Evolutionary conservation across 768 basidiomycete genomes (phyloP).

Genomic region (Tricholoma furcatifolium): DNA sequence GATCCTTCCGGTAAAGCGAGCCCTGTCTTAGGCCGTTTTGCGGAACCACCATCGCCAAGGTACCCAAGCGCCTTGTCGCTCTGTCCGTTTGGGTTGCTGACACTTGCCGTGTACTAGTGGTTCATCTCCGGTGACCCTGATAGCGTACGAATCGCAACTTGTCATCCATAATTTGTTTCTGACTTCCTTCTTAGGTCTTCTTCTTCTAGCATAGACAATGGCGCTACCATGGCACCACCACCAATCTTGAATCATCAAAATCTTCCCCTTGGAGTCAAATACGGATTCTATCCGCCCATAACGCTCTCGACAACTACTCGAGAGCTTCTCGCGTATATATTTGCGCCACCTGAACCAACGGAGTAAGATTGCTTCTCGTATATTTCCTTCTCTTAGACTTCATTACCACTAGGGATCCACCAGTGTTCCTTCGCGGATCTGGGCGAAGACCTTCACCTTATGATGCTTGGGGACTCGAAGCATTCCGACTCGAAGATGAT

Average conservation of each 20-base stretch:
- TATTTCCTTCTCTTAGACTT: constrained; percentile 15
- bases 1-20: constrained; percentile 24
- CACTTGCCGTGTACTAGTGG: constrained; percentile 21
- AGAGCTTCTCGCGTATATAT: constrained; percentile 69
- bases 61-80: constrained; percentile 15
- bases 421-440: constrained; percentile 28
- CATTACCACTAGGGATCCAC: constrained; percentile 34
- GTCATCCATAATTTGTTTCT: constrained; percentile 13
- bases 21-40: constrained; percentile 22
- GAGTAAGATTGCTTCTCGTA: constrained; percentile 34
- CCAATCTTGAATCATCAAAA: constrained; percentile 22
- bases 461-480: constrained; percentile 74
- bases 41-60: constrained; percentile 25
- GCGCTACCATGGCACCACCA: constrained; percentile 18
- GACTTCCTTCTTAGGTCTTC: constrained; percentile 26
- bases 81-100: constrained; percentile 18
- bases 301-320: constrained; percentile 60
- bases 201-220: constrained; percentile 30
- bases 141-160: constrained; percentile 31
- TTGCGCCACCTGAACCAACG: constrained; percentile 67
- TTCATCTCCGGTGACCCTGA: constrained; percentile 36
- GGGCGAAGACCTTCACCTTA: constrained; percentile 47
- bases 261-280: constrained; percentile 43
- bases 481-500: constrained; percentile 69
- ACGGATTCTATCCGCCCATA: constrained; percentile 51